Percentiles rank a stretch among this genome's conserved stretches.
Evolutionary conservation across 768 basidiomycete species (phyloP).

Genomic region (Termitomyces sp.): DNA sequence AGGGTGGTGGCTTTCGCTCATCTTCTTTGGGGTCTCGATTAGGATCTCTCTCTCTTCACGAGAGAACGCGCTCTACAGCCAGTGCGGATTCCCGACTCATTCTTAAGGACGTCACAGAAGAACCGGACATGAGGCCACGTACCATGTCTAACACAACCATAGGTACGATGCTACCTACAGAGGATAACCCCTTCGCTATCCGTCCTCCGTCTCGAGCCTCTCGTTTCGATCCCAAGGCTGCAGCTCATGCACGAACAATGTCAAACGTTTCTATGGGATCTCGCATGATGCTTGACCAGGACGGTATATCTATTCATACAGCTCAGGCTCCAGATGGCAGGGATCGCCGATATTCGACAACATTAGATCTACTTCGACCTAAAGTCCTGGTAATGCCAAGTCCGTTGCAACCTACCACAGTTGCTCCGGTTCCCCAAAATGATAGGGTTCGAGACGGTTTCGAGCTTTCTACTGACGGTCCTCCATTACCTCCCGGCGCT

Average conservation of each 20-base stretch:
- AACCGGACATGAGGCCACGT: conserved; percentile 23
- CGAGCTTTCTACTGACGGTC: conserved; percentile 61
- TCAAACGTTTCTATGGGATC: conserved; percentile 70
- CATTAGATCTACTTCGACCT: conserved; percentile 77
- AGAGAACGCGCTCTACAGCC: conserved; percentile 46
- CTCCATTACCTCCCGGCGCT: conserved; percentile 75
- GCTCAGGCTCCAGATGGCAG: conserved; percentile 32
- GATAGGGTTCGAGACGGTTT: conserved; percentile 53
- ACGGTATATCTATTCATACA: conserved; percentile 40
- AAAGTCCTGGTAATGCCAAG: conserved; percentile 96
- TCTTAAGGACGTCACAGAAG: conserved; percentile 30
- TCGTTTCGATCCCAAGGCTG: conserved; percentile 77
- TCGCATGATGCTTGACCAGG: conserved; percentile 56
- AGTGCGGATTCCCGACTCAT: conserved; percentile 49
- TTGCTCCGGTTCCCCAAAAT: conserved; percentile 29
- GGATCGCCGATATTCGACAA: conserved; percentile 67
- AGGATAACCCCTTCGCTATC: conserved; percentile 68
- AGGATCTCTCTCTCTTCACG: conserved; percentile 26
- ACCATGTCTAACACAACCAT: conserved; percentile 43
- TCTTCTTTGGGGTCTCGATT: conserved; percentile 9
- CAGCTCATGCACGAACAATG: conserved; percentile 51
- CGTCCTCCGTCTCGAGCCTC: conserved; percentile 65
- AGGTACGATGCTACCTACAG: conserved; percentile 35
- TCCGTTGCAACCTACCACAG: conserved; percentile 58
- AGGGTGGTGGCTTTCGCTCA: conserved; percentile 3